Conservation (phyloP, 768 basidiomycete genomes). For the Panaeolus papilionaceus region DNA sequence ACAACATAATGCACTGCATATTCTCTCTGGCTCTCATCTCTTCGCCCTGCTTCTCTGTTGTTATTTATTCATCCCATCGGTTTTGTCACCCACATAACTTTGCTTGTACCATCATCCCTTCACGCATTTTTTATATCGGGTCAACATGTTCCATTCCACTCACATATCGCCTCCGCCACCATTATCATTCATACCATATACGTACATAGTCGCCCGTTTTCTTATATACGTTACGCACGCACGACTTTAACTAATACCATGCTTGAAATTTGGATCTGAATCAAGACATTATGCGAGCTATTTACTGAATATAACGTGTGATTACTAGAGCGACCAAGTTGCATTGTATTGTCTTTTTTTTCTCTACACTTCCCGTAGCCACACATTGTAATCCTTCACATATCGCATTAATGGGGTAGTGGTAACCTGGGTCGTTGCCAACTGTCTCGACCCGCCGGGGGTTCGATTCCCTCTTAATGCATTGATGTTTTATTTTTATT, state of each 20-base stretch:
- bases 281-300: no score
- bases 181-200: slow-evolving; percentile 12
- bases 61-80: background rate
- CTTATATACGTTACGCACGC: background rate
- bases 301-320: no score
- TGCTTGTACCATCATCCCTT: slow-evolving; percentile 8
- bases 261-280: background rate
- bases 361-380: background rate
- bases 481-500: background rate
- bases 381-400: background rate
- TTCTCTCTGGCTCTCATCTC: background rate
- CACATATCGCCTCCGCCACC: slow-evolving; percentile 8
- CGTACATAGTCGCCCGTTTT: slow-evolving; percentile 14
- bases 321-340: no score
- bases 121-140: slow-evolving; percentile 7
- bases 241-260: background rate
- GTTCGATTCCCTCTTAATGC: slow-evolving; percentile 11
- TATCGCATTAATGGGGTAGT: slow-evolving; percentile 17
- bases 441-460: background rate
- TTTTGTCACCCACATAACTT: background rate
- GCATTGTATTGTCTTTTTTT: no score
- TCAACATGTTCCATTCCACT: slow-evolving; percentile 10
- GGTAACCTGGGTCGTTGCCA: slow-evolving; percentile 12
- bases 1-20: background rate
- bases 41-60: background rate